These are phyloP conservation scores for Globisporangium orthogonon DNA, from an alignment of 352 stramenopile species.

Conservation along the genomic window DNA sequence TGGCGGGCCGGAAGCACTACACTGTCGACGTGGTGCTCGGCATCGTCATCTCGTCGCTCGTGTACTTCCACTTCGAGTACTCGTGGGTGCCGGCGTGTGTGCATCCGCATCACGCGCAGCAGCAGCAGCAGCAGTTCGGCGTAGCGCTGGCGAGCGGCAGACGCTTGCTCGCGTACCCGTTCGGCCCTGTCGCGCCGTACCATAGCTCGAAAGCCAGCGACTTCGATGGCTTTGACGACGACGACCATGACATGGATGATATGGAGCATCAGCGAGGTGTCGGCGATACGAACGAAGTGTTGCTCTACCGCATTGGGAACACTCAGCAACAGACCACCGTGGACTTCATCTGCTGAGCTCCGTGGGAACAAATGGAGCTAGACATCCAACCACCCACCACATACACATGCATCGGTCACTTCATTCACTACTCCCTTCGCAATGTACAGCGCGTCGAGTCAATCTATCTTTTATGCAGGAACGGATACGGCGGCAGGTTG, in stretches of 20 bases:
- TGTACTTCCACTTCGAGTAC: constrained; percentile 81
- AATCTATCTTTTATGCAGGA: neutral
- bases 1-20: constrained; percentile 70
- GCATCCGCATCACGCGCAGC: neutral
- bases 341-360: neutral
- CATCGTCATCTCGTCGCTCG: constrained; percentile 48
- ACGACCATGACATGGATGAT: neutral
- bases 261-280: neutral
- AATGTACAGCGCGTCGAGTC: too few species aligned
- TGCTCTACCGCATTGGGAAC: neutral
- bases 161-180: neutral
- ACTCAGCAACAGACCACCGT: neutral
- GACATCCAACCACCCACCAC: neutral
- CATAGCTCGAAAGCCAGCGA: neutral
- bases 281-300: neutral
- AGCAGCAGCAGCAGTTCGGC: neutral
- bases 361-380: too few species aligned
- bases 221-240: neutral
- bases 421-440: neutral
- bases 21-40: constrained; percentile 70
- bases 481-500: neutral
- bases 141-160: neutral
- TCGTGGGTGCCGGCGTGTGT: neutral
- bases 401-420: neutral
- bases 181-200: neutral